These are phyloP conservation scores for Schizopora paradoxa DNA, from an alignment of 1,284 basidiomycete species.

Conservation along the genomic window DNA sequence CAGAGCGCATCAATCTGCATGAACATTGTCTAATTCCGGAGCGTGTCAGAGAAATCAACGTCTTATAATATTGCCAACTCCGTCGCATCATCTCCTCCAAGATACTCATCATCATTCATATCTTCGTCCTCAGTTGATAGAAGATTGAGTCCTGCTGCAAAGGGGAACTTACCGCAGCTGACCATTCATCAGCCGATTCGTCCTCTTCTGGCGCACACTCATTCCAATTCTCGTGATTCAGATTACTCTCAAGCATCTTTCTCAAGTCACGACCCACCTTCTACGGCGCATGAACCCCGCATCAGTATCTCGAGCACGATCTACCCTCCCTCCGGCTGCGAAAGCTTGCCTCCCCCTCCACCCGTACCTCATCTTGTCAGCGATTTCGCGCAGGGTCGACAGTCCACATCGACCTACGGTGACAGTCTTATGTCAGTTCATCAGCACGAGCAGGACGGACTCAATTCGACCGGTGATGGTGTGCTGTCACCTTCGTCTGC, in stretches of 20 bases:
- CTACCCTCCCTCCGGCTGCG: conserved; percentile 32
- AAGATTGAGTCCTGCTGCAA: no score
- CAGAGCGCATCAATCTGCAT: not conserved
- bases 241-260: conserved; percentile 21
- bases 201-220: conserved; percentile 25
- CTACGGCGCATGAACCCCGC: conserved; percentile 33
- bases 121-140: not conserved
- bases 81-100: no score
- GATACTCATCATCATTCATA: not conserved
- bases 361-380: not conserved
- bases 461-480: no score
- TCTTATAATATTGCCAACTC: no score
- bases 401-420: not conserved
- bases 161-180: not conserved
- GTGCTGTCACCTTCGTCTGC: no score
- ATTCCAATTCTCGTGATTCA: conserved; percentile 22
- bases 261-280: conserved; percentile 33
- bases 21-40: not conserved
- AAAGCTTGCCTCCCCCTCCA: not conserved
- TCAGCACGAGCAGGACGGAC: not conserved
- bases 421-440: not conserved
- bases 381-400: not conserved
- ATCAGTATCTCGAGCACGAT: conserved; percentile 44
- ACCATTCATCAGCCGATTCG: conserved; percentile 15
- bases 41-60: no score